Base-by-base conservation (phyloP, 495 filamentous ascomycete species). In the Coniosporium apollinis region DNA sequence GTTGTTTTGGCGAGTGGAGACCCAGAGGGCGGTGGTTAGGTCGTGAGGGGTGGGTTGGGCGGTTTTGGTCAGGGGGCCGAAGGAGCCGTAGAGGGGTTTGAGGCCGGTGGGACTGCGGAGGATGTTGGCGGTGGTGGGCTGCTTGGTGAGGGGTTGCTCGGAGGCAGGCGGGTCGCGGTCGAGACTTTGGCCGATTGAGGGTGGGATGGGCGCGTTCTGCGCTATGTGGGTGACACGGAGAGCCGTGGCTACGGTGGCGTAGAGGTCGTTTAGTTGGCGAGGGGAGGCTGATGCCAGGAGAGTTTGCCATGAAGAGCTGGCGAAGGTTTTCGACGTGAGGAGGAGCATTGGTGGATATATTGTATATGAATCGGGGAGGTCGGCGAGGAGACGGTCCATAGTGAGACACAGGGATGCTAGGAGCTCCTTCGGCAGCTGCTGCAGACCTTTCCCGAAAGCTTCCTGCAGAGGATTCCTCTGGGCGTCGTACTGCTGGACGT, bases 11-110 rank as follows among this genome's bases (percentile, higher is more conserved):
- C 60, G 68, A 4, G 72, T 66, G 0, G 69, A 69, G 3, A 72
- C 72, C 82, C 84, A 94, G 44, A 91, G 75, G 0, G 81, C 76
- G 10, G 47, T 28, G 9, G 56, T 39, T 31, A 82, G 72, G 44
- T 84, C 75, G 0, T 44, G 24, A 10, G 15, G 29, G 22, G 35
- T 51, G 3, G 59, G 59, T 22, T 54, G 52, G 4, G 31, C 35
- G 8, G 50, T 34, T 14, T 48, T 16, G 13, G 53, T 47, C 1
- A 39, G 20, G 1, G 71, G 61, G 5, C 77, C 78, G 41, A 84
- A 87, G 41, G 71, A 61, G 11, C 80, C 80, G 46, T 75, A 57
- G 0, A 87, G 55, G 10, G 73, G 69, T 10, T 61, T 56, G 0
- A 87, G 58, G 1, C 66, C 61, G 3, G 56, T 62, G 0, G 82